phyloP scores from a whole-genome alignment of 225 moss, liverwort and hornwort species.

The Thuidium tamariscinum region DNA sequence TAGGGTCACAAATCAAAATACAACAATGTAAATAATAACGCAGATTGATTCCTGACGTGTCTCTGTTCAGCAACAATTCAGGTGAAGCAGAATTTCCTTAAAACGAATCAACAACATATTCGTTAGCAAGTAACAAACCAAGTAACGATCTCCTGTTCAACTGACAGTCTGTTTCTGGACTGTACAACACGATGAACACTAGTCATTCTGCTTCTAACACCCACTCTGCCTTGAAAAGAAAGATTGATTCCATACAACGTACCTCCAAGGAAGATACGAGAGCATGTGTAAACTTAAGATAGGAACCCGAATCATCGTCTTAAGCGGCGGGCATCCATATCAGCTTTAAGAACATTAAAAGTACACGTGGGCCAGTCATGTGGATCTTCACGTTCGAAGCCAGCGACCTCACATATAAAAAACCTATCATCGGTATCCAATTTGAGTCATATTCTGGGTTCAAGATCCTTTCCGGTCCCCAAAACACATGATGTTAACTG shows the following conservation, averaged over 20 bases:
- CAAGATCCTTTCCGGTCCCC: not conserved
- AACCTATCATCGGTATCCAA: not conserved
- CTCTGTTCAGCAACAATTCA: not conserved
- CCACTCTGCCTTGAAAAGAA: not conserved
- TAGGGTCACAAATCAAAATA: not conserved
- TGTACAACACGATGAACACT: not conserved
- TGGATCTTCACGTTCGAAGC: conserved; percentile 1
- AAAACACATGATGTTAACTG: not conserved
- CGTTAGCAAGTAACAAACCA: not conserved
- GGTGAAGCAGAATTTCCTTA: not conserved
- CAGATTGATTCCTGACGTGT: not conserved
- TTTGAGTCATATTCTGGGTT: not conserved
- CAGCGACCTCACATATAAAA: not conserved
- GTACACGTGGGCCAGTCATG: conserved; percentile 8
- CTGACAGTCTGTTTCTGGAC: not conserved
- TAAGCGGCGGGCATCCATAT: not conserved
- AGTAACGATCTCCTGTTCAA: not conserved
- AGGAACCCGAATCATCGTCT: not conserved
- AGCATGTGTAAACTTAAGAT: not conserved
- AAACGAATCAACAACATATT: not conserved
- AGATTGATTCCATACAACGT: not conserved
- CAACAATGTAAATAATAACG: not conserved
- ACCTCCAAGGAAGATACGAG: not conserved
- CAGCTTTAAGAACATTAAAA: conserved; percentile 8
- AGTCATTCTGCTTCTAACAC: not conserved